Percentiles rank a stretch among this genome's conserved stretches.
Evolutionary conservation across 768 basidiomycete genomes (phyloP).

Genomic region (Termitomyces sp.): DNA sequence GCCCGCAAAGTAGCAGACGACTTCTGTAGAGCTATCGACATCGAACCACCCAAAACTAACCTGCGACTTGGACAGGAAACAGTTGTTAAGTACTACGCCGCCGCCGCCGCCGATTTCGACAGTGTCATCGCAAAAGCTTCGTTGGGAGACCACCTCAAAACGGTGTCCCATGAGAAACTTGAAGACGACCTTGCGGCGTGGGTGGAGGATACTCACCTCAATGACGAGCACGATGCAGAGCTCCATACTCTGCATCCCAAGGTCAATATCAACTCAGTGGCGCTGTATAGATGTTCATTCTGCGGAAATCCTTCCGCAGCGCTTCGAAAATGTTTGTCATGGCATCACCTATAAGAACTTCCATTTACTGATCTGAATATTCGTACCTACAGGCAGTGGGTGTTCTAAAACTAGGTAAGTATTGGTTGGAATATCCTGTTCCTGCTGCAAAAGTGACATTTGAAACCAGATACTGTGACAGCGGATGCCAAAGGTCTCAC

Average conservation of each 20-base stretch:
- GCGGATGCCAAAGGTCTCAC: slow-evolving; percentile 34
- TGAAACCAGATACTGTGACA: slow-evolving; percentile 42
- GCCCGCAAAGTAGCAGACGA: slow-evolving; percentile 52
- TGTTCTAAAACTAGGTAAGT: slow-evolving; percentile 25
- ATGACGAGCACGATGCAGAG: slow-evolving; percentile 27
- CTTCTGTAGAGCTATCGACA: slow-evolving; percentile 43
- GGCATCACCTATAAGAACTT: background rate
- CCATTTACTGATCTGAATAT: background rate
- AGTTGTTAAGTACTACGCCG: slow-evolving; percentile 42
- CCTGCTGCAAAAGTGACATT: background rate
- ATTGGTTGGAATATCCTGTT: background rate
- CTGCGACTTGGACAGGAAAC: slow-evolving; percentile 50
- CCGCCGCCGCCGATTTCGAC: slow-evolving; percentile 45
- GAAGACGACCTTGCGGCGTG: slow-evolving; percentile 47
- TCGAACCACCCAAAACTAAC: slow-evolving; percentile 45
- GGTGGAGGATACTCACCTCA: slow-evolving; percentile 16
- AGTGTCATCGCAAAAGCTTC: slow-evolving; percentile 34
- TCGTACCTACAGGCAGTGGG: slow-evolving; percentile 19
- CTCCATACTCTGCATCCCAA: slow-evolving; percentile 36
- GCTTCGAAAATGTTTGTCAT: slow-evolving; percentile 44
- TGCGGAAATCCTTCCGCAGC: slow-evolving; percentile 62
- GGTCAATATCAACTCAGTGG: slow-evolving; percentile 45
- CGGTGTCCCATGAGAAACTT: slow-evolving; percentile 32
- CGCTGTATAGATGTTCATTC: slow-evolving; percentile 59
- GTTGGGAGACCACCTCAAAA: slow-evolving; percentile 20